Conservation (phyloP, 805 yeast genomes). For the Saturnispora quitensis region DNA sequence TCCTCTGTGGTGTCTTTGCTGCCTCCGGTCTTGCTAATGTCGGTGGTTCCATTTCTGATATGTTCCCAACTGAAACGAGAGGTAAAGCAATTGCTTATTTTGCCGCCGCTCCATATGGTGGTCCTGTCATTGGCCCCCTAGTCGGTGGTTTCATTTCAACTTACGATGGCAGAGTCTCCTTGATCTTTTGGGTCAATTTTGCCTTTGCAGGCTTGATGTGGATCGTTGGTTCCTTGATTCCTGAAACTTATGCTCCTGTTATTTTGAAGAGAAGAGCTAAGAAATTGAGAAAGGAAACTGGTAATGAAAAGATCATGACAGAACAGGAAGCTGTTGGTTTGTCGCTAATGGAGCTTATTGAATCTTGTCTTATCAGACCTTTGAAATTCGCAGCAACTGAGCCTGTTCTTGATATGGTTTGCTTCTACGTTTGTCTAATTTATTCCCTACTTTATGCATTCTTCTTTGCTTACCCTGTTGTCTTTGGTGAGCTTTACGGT, state of each 20-base stretch:
- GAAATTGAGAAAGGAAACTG: slow-evolving; percentile 65
- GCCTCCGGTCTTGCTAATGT: slow-evolving; percentile 78
- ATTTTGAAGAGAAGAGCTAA: slow-evolving; percentile 60
- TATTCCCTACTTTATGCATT: slow-evolving; percentile 88
- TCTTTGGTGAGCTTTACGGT: slow-evolving; percentile 68
- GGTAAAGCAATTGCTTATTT: slow-evolving; percentile 87
- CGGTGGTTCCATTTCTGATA: slow-evolving; percentile 87
- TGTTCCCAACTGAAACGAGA: slow-evolving; percentile 72
- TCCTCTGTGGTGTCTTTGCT: slow-evolving; percentile 79
- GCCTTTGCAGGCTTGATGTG: slow-evolving; percentile 85
- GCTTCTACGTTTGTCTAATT: slow-evolving; percentile 79
- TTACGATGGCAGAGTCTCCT: slow-evolving; percentile 55
- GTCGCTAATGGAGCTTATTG: slow-evolving; percentile 56
- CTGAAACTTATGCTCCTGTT: slow-evolving; percentile 90
- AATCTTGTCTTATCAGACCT: slow-evolving; percentile 72
- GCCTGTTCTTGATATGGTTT: slow-evolving; percentile 77
- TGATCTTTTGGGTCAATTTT: slow-evolving; percentile 86
- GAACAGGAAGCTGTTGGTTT: slow-evolving; percentile 84
- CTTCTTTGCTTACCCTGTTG: slow-evolving; percentile 92
- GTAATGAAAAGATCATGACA: slow-evolving; percentile 78
- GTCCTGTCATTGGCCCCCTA: slow-evolving; percentile 84
- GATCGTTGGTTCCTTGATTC: slow-evolving; percentile 53
- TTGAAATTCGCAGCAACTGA: slow-evolving; percentile 68
- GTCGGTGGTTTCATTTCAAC: slow-evolving; percentile 80
- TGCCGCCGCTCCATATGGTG: slow-evolving; percentile 88